Evolutionary conservation across 2,329 filamentous ascomycete species (phyloP), one percentile per base, ranked within the genome.

Genomic region (Ophidiomyces ophidiicola): DNA sequence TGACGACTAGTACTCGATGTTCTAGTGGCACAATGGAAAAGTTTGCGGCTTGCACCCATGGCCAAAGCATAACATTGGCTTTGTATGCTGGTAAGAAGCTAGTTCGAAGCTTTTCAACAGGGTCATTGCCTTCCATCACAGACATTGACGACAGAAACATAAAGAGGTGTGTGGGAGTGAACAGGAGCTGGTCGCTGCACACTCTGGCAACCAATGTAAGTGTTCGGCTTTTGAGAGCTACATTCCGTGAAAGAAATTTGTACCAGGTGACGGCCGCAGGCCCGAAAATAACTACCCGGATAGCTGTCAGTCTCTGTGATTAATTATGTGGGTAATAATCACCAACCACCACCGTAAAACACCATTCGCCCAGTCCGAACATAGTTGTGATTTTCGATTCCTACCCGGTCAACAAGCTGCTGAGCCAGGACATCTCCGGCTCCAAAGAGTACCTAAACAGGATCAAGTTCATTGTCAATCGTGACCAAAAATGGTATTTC

Each of bases 391-490:
- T 82, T 80, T 50, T 79, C 64, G 18, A 82, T 49, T 12, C 86
- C 87, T 53, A 72, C 78, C 60, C 77, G 79, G 65, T 96, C 88
- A 44, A 98, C 82, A 24, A 76, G 70, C 64, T 96, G 88, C 64
- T 98, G 90, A 25, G 90, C 85, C 49, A 92, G 78, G 44, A 81
- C 70, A 65, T 98, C 90, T 53, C 90, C 90, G 10, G 86, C 83
- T 43, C 82, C 87, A 59, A 96, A 98, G 47, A 98, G 78, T 44
- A 96, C 60, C 74, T 78, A 7, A 15, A 15, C 29, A 6, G 17
- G 11, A n/a, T 20, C 6, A 18, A 32, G 21, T 32, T 32, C 17
- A 39, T 18, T 21, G 12, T 15, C 1, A 32, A 12, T 19, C n/a
- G 26, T 6, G 10, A 6, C 31, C n/a, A 21, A 21, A 25, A 32